phyloP scores from a whole-genome alignment of 257 asterid genomes.

The Solanum medicagineum region DNA sequence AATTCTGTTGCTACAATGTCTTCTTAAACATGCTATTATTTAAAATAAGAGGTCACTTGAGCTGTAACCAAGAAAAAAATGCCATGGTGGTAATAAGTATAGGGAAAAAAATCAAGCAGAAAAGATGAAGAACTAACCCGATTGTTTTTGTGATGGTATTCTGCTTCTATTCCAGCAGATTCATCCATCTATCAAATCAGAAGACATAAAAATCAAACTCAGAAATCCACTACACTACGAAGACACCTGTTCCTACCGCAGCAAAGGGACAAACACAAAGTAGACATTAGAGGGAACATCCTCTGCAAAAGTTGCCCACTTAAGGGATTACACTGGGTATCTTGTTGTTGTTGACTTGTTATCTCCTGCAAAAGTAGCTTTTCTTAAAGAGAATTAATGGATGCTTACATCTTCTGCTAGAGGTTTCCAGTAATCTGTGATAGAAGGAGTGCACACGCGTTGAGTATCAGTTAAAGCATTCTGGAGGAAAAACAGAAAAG shows the following conservation, averaged over 20 bases:
- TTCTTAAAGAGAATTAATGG: neutral
- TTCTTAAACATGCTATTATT: neutral
- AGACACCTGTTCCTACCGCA: neutral
- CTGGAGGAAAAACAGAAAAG: conserved; percentile 30
- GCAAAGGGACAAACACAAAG: neutral
- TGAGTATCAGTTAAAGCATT: conserved; percentile 81
- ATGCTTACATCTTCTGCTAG: conserved; percentile 91
- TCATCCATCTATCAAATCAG: conserved; percentile 74
- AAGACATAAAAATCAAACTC: neutral
- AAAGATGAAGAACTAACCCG: conserved; percentile 38
- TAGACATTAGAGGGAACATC: neutral
- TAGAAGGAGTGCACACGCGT: conserved; percentile 70
- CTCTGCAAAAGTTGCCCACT: neutral
- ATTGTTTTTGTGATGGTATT: conserved; percentile 87
- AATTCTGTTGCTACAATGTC: neutral
- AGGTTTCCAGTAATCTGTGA: conserved; percentile 89
- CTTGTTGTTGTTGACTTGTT: neutral
- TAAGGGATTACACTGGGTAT: neutral
- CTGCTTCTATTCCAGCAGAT: conserved; percentile 92
- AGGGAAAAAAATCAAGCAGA: neutral
- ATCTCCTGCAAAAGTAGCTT: neutral
- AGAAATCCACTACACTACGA: neutral
- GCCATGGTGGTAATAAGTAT: neutral
- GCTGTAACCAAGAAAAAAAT: neutral
- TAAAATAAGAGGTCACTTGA: neutral